Percentiles rank a stretch among this genome's conserved stretches.
Evolutionary conservation across 257 asterid species (phyloP).

Genomic region (Solanum sparsipilum): DNA sequence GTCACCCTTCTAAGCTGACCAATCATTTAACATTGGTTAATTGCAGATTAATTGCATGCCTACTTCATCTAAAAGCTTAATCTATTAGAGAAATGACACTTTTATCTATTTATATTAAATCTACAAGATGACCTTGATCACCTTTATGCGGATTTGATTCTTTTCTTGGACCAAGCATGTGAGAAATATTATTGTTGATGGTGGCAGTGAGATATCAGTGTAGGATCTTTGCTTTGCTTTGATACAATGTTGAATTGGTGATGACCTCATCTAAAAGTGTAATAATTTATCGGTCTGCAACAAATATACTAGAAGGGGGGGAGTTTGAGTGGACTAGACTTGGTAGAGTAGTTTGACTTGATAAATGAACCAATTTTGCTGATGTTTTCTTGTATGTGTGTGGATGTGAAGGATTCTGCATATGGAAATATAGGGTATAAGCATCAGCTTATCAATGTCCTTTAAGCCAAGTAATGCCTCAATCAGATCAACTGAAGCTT

Average conservation of each 20-base stretch:
- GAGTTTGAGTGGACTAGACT: neutral
- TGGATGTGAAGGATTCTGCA: neutral
- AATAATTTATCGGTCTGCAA: neutral
- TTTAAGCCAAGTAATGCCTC: neutral
- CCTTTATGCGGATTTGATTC: neutral
- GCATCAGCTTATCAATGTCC: neutral
- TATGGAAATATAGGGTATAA: neutral
- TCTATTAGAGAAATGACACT: neutral
- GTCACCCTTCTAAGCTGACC: neutral
- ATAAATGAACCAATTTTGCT: neutral
- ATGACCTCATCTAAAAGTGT: neutral
- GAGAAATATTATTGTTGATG: neutral
- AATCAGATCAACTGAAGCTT: neutral
- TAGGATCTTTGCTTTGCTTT: neutral
- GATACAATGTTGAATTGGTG: neutral
- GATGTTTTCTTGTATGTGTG: neutral
- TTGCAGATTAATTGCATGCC: neutral
- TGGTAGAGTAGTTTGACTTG: neutral
- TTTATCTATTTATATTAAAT: neutral
- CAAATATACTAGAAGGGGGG: neutral
- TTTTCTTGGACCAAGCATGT: neutral
- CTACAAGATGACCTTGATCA: neutral
- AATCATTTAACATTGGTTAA: neutral
- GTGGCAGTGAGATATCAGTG: neutral
- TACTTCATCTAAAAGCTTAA: neutral